Conservation (phyloP, 2,329 filamentous ascomycete genomes). For the Cladosporium cucumerinum region DNA sequence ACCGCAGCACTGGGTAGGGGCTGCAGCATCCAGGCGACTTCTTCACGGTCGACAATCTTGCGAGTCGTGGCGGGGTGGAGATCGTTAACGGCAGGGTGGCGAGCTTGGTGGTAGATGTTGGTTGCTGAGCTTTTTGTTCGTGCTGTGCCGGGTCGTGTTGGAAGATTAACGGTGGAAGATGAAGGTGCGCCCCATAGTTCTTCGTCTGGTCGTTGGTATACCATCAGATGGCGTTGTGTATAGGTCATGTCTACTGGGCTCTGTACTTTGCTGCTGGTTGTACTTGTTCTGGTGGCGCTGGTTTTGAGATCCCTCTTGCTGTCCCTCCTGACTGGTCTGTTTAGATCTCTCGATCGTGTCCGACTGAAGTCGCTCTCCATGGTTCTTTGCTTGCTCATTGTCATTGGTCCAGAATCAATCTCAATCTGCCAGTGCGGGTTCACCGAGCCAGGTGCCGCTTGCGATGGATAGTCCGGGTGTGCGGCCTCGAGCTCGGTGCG, state of each 20-base stretch:
- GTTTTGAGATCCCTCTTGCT: conserved; percentile 61
- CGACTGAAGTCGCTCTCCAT: conserved; percentile 14
- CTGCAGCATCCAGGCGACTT: conserved; percentile 87
- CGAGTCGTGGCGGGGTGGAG: conserved; percentile 54
- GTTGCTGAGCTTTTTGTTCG: conserved; percentile 17
- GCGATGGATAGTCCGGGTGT: conserved; percentile 71
- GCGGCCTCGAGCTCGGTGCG: conserved; percentile 65
- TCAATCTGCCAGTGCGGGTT: conserved; percentile 89
- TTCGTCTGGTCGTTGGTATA: conserved; percentile 79
- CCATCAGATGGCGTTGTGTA: conserved; percentile 13
- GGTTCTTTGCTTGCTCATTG: conserved; percentile 44
- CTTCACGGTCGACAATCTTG: conserved; percentile 44
- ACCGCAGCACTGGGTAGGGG: conserved; percentile 84
- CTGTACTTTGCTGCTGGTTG: conserved; percentile 41
- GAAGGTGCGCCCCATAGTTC: conserved; percentile 67
- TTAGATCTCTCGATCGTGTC: conserved; percentile 9
- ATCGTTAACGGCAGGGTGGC: conserved; percentile 63
- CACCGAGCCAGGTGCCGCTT: conserved; percentile 74
- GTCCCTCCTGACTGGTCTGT: conserved; percentile 26
- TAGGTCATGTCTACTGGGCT: conserved; percentile 25
- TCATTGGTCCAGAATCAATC: conserved; percentile 69
- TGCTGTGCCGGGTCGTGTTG: conserved; percentile 14
- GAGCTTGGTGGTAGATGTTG: conserved; percentile 11
- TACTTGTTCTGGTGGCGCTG: conserved; percentile 49
- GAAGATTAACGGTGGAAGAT: conserved; percentile 20